Conservation (phyloP, 2,329 filamentous ascomycete species). For the Fusarium metavorans region DNA sequence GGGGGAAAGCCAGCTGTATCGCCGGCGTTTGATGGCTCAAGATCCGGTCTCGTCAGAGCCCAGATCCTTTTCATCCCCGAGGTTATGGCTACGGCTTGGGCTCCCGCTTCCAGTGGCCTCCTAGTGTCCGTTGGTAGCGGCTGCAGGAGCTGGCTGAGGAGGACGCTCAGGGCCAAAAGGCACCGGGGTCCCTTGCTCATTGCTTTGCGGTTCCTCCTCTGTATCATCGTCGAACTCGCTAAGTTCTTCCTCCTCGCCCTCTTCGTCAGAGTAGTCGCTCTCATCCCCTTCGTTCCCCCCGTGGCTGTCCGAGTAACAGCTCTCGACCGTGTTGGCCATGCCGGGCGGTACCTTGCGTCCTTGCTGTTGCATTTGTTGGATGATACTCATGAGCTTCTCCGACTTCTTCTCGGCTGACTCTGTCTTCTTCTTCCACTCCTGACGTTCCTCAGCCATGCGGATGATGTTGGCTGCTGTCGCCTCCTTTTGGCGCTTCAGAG, state of each 20-base stretch:
- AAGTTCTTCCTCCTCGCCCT: slow-evolving; percentile 71
- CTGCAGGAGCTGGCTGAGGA: slow-evolving; percentile 51
- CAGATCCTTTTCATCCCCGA: background rate
- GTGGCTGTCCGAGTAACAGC: slow-evolving; percentile 66
- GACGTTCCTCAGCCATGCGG: slow-evolving; percentile 95
- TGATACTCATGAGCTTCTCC: slow-evolving; percentile 92
- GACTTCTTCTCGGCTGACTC: slow-evolving; percentile 75
- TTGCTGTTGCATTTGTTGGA: slow-evolving; percentile 96
- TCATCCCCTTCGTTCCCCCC: slow-evolving; percentile 66
- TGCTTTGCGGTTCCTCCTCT: slow-evolving; percentile 61
- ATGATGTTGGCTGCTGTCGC: slow-evolving; percentile 94
- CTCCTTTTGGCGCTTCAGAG: slow-evolving; percentile 91
- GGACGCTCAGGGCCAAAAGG: slow-evolving; percentile 63
- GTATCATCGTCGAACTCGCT: slow-evolving; percentile 75
- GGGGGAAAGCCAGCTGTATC: background rate
- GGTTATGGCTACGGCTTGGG: slow-evolving; percentile 23
- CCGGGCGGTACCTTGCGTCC: slow-evolving; percentile 81
- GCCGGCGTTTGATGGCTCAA: background rate
- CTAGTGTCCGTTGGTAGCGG: slow-evolving; percentile 60
- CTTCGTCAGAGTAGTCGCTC: slow-evolving; percentile 74
- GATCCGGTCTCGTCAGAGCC: background rate
- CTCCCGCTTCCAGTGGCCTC: slow-evolving; percentile 39
- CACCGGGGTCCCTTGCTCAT: slow-evolving; percentile 52
- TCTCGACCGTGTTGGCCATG: slow-evolving; percentile 70
- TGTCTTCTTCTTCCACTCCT: slow-evolving; percentile 80